These are phyloP conservation scores for Gaultheria prostrata DNA, from an alignment of 148 eudicot species.

Conservation along the genomic window DNA sequence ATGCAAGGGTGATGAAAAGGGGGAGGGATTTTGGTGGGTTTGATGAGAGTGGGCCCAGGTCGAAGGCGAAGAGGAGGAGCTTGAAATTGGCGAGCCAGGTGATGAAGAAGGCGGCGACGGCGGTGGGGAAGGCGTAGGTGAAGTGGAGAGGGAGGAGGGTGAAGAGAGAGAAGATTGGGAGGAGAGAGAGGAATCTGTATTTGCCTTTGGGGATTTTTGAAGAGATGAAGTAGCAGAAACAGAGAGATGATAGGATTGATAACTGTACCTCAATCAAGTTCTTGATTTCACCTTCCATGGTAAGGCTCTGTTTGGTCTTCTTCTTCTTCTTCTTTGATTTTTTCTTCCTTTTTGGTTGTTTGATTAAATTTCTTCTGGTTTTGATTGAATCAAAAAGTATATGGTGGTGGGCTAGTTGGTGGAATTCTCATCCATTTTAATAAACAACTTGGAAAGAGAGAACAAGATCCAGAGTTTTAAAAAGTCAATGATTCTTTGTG, in stretches of 20 bases:
- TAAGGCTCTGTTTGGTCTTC: background rate
- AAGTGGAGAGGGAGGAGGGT: constrained; percentile 50
- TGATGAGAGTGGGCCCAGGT: constrained; percentile 36
- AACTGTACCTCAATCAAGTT: constrained; percentile 31
- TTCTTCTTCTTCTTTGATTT: background rate
- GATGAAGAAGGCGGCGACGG: constrained; percentile 53
- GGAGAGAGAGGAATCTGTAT: constrained; percentile 44
- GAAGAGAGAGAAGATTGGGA: constrained; percentile 60
- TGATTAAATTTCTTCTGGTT: no score
- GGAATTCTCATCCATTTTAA: background rate
- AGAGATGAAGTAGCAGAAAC: constrained; percentile 49
- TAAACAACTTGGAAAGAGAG: background rate
- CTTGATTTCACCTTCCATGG: constrained; percentile 35
- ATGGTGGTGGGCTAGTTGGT: background rate
- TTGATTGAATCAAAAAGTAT: background rate
- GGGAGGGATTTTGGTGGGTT: constrained; percentile 24
- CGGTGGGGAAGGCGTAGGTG: constrained; percentile 35
- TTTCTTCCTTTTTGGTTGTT: background rate
- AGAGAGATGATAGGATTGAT: constrained; percentile 30
- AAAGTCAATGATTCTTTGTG: no score
- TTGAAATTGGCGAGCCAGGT: constrained; percentile 62
- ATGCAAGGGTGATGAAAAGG: constrained; percentile 37
- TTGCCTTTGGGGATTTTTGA: constrained; percentile 46
- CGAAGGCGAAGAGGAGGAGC: constrained; percentile 56
- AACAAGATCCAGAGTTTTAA: background rate